Conservation (phyloP, 2,329 filamentous ascomycete species). For the Diaporthe citrichinensis region DNA sequence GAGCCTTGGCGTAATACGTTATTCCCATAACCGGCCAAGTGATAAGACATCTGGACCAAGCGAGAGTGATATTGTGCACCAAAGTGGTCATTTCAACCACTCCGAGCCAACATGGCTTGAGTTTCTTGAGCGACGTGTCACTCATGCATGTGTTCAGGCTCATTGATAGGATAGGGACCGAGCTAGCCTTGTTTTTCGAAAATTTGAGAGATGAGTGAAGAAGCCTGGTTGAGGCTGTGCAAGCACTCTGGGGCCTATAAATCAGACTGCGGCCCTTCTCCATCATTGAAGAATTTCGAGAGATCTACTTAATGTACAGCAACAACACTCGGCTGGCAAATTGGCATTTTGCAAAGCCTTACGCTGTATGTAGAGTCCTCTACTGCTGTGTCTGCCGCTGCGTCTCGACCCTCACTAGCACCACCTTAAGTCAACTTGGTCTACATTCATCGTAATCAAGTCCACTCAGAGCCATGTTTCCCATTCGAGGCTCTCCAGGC, state of each 20-base stretch:
- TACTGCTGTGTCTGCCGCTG: neutral
- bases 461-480: neutral
- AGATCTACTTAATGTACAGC: neutral
- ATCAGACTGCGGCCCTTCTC: neutral
- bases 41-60: neutral
- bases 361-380: neutral
- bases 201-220: neutral
- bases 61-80: neutral
- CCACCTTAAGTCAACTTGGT: neutral
- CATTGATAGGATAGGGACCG: neutral
- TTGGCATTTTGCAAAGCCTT: neutral
- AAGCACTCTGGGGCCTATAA: neutral
- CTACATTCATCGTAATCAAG: neutral
- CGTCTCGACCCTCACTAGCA: neutral
- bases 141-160: neutral
- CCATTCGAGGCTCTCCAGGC: neutral
- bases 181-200: neutral
- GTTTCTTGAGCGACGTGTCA: neutral
- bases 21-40: neutral
- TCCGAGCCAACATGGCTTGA: neutral
- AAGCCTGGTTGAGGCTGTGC: neutral
- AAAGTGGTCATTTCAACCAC: neutral
- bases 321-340: too few relatives aligned
- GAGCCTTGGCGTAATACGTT: constrained; percentile 1
- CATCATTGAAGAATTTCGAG: neutral